Conservation (phyloP, 495 filamentous ascomycete genomes). For the Trichoderma virens region DNA sequence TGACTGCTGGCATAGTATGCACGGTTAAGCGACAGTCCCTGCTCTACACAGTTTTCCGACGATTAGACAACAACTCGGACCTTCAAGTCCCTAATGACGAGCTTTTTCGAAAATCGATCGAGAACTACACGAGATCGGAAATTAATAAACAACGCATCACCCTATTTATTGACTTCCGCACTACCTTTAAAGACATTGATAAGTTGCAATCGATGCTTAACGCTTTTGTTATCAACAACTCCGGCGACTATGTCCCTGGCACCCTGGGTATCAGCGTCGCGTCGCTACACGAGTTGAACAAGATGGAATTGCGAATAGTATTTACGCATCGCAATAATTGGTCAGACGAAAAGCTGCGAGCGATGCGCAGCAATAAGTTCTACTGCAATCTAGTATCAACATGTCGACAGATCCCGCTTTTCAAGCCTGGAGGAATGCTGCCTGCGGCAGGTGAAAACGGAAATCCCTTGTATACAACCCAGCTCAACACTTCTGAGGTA, state of each 20-base stretch:
- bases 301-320: slow-evolving; percentile 58
- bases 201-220: slow-evolving; percentile 57
- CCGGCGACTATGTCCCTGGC: slow-evolving; percentile 60
- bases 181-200: slow-evolving; percentile 64
- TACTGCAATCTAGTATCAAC: slow-evolving; percentile 71
- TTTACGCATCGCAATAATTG: slow-evolving; percentile 56
- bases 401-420: slow-evolving; percentile 62
- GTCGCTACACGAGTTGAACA: slow-evolving; percentile 62
- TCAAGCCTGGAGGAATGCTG: slow-evolving; percentile 51
- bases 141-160: slow-evolving; percentile 65
- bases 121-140: slow-evolving; percentile 68
- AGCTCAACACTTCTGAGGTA: background rate
- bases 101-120: slow-evolving; percentile 65
- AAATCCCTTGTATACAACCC: slow-evolving; percentile 48
- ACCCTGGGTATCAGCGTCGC: slow-evolving; percentile 59
- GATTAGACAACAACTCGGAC: slow-evolving; percentile 53
- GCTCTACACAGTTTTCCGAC: slow-evolving; percentile 69
- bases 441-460: slow-evolving; percentile 44
- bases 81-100: slow-evolving; percentile 71
- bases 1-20: slow-evolving; percentile 38
- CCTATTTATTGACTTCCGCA: slow-evolving; percentile 59
- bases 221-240: slow-evolving; percentile 54
- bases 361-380: slow-evolving; percentile 66
- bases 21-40: slow-evolving; percentile 72
- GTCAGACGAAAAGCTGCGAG: slow-evolving; percentile 66